A percentile compares a stretch with the other conserved stretches of the same genome.
These are phyloP conservation scores for Boletus speciosus DNA, from an alignment of 768 basidiomycete genomes.

Conservation along the genomic window DNA sequence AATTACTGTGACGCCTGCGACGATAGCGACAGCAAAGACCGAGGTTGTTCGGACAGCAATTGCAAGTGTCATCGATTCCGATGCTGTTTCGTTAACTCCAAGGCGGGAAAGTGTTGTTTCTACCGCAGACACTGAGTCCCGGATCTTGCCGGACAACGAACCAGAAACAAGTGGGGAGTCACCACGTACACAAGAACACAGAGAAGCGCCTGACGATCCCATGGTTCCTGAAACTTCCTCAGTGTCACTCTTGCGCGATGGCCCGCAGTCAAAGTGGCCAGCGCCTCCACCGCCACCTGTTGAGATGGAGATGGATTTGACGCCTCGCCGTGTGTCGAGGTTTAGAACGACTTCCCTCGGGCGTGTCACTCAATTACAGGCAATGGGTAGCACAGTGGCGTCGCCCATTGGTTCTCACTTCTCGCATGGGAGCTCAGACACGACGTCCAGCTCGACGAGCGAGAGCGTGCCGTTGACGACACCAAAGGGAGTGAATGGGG, in stretches of 20 bases:
- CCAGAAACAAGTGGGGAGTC: neutral
- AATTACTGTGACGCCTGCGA: conserved; percentile 41
- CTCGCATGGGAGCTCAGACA: conserved; percentile 33
- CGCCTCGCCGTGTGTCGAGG: conserved; percentile 26
- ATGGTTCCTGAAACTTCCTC: conserved; percentile 13
- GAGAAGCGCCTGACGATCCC: conserved; percentile 13
- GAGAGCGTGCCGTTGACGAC: conserved; percentile 19
- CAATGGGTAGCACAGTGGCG: conserved; percentile 20
- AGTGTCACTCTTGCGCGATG: conserved; percentile 18
- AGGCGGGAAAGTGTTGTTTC: conserved; percentile 12
- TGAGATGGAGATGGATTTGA: conserved; percentile 21
- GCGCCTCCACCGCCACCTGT: conserved; percentile 31
- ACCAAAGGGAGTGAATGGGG: conserved; percentile 16
- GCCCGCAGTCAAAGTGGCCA: conserved; percentile 26
- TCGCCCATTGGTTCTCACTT: conserved; percentile 52
- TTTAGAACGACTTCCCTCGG: conserved; percentile 30
- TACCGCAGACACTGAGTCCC: conserved; percentile 7
- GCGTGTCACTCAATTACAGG: conserved; percentile 25
- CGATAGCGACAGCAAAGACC: conserved; percentile 44
- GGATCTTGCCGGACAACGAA: neutral
- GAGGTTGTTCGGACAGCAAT: conserved; percentile 49
- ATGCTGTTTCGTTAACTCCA: conserved; percentile 20
- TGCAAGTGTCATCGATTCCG: conserved; percentile 47
- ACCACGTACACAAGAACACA: conserved; percentile 6
- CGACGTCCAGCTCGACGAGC: conserved; percentile 32